Base-by-base conservation (phyloP, 768 basidiomycete species). In the Russula earlei region DNA sequence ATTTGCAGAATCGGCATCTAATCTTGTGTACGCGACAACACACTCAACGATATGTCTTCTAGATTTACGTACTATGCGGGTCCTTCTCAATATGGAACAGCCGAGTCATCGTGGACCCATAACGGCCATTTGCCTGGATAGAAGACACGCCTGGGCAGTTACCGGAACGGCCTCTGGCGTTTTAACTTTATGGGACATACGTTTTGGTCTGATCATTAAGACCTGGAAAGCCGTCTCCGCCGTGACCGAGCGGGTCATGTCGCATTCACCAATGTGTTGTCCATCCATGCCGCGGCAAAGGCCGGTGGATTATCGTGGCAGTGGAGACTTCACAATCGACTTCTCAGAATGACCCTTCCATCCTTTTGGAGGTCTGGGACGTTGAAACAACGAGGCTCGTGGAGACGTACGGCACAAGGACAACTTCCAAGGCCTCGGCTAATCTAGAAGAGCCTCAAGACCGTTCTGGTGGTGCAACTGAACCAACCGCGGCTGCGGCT, bases 121-220 rank as follows among this genome's bases (percentile, higher is more conserved):
- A 57, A 88, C 91, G 0, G 79, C 83, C 38, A 68, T 95, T 55
- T 95, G 91, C 62, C 68, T 92, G 44, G 93, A 95, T 67, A 81
- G 82, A 33, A 89, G 86, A 65, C 82, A 79, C 24, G 80, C 87
- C 5, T 98, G 95, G 95, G 75, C 95, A 24, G 75, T 96, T 12
- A 83, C 88, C 17, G 95, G 91, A 2, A 96, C 95, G 1, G 81
- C 86, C 2, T 81, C 79, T 1, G 96, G 95, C 5, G 81, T 86
- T 14, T 71, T 98, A 12, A 83, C 88, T 0, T 75, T 99, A 3
- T 99, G 94, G 93, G 96, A 99, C 71, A 82, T 91, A 41, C 85
- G 95, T 10, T 99, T 98, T 62, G 93, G 94, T 1, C 73, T 97
- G 19, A 73, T 87, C 4, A 75, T 98, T 60, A 88, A 87, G 67